These are phyloP conservation scores for Pseudocercospora cruenta DNA, from an alignment of 2,329 filamentous ascomycete genomes.

Conservation along the genomic window DNA sequence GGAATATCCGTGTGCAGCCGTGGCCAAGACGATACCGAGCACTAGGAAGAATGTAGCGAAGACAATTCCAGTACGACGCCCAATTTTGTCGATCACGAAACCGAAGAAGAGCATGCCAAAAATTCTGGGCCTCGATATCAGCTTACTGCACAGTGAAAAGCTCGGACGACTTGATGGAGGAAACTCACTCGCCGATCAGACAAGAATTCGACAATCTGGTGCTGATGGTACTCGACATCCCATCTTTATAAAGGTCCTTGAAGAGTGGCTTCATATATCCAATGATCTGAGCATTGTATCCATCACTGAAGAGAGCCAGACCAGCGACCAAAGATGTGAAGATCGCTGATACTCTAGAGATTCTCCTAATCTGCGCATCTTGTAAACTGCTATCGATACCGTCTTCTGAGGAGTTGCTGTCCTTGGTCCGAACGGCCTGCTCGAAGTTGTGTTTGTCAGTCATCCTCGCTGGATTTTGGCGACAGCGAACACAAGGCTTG, in stretches of 20 bases:
- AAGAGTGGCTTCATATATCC: constrained; percentile 50
- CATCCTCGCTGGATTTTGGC: neutral
- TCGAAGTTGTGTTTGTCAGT: neutral
- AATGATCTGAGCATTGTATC: constrained; percentile 49
- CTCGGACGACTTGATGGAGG: neutral
- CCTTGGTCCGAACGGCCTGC: constrained; percentile 6
- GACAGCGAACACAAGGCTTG: neutral
- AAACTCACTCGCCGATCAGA: constrained; percentile 52
- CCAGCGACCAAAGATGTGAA: constrained; percentile 52
- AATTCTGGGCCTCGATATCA: constrained; percentile 37
- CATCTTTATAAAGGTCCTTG: constrained; percentile 46
- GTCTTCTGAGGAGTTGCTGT: constrained; percentile 10
- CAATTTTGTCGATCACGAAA: constrained; percentile 54
- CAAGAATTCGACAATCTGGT: constrained; percentile 59
- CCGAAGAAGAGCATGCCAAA: constrained; percentile 61
- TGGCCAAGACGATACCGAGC: constrained; percentile 52
- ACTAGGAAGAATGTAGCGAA: constrained; percentile 53
- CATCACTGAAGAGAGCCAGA: constrained; percentile 42
- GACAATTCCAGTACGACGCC: constrained; percentile 54
- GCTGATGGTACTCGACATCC: constrained; percentile 50
- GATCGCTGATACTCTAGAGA: constrained; percentile 39
- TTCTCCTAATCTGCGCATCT: constrained; percentile 14
- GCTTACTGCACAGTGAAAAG: neutral
- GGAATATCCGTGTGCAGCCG: constrained; percentile 49
- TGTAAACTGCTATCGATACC: constrained; percentile 10